Conservation (phyloP, 2,329 filamentous ascomycete species). For the Thielaviopsis ethacetica region DNA sequence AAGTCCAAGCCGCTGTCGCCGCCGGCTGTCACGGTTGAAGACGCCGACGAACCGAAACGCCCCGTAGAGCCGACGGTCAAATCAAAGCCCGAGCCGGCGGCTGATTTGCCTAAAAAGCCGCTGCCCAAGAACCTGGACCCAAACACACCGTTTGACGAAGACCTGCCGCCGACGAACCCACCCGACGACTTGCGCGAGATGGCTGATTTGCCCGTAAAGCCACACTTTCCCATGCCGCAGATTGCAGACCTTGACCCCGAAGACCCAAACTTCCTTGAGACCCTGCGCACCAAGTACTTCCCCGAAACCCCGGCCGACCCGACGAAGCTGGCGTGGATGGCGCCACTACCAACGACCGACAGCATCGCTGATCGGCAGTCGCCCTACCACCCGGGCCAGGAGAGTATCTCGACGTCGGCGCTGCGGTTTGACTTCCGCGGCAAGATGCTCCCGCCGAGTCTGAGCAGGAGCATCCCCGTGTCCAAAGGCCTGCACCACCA, state of each 20-base stretch:
- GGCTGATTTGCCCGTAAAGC: slow-evolving; percentile 23
- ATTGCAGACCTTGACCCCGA: slow-evolving; percentile 63
- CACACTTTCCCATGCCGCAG: slow-evolving; percentile 46
- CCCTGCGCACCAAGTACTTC: slow-evolving; percentile 87
- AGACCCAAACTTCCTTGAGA: slow-evolving; percentile 66
- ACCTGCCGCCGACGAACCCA: slow-evolving; percentile 25
- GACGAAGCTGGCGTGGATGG: slow-evolving; percentile 79
- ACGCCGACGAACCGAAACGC: slow-evolving; percentile 12
- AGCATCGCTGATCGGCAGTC: slow-evolving; percentile 51
- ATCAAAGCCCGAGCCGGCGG: background rate
- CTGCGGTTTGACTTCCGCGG: slow-evolving; percentile 85
- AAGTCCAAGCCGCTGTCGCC: slow-evolving; percentile 11
- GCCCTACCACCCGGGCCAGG: slow-evolving; percentile 66
- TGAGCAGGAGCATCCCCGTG: slow-evolving; percentile 56
- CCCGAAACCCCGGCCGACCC: slow-evolving; percentile 74
- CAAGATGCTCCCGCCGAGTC: slow-evolving; percentile 58
- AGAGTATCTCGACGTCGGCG: slow-evolving; percentile 53
- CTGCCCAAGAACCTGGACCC: slow-evolving; percentile 13
- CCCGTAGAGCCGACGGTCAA: background rate
- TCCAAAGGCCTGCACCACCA: slow-evolving; percentile 83
- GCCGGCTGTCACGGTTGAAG: slow-evolving; percentile 23
- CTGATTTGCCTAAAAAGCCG: background rate
- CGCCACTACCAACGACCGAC: slow-evolving; percentile 48
- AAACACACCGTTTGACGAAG: slow-evolving; percentile 22
- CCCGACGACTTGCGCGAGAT: slow-evolving; percentile 27